phyloP scores from a whole-genome alignment of 2,329 filamentous ascomycete genomes.

The Paraphoma chrysanthemicola region DNA sequence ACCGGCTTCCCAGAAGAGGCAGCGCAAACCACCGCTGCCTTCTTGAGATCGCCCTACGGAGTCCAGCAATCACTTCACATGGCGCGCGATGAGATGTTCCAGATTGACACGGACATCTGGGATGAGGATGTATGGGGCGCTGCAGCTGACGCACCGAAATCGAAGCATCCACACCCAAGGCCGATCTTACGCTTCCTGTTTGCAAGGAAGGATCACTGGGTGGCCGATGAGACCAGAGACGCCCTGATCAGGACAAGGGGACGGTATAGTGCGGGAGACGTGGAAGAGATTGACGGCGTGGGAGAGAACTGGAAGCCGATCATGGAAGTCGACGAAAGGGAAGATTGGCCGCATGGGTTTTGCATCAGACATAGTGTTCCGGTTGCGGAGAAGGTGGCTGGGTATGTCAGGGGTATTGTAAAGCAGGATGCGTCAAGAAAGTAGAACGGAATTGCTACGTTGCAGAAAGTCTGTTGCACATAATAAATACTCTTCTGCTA shows the following conservation, averaged over 20 bases:
- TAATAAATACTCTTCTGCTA: no score
- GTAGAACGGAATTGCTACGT: background rate
- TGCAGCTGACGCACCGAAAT: slow-evolving; percentile 26
- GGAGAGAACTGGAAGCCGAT: slow-evolving; percentile 51
- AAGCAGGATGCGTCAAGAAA: slow-evolving; percentile 19
- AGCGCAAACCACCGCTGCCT: slow-evolving; percentile 57
- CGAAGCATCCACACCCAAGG: slow-evolving; percentile 39
- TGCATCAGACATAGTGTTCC: slow-evolving; percentile 58
- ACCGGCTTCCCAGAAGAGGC: slow-evolving; percentile 54
- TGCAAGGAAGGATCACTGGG: slow-evolving; percentile 67
- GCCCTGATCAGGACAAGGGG: slow-evolving; percentile 53
- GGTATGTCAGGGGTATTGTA: slow-evolving; percentile 56
- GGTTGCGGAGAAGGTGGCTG: slow-evolving; percentile 60
- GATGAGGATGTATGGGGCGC: slow-evolving; percentile 66
- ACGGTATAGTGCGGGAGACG: slow-evolving; percentile 15
- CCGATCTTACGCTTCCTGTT: slow-evolving; percentile 65
- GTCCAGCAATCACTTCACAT: slow-evolving; percentile 65
- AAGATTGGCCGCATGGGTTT: slow-evolving; percentile 66
- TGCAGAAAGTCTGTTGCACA: background rate
- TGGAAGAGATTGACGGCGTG: slow-evolving; percentile 29
- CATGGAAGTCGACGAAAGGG: slow-evolving; percentile 63
- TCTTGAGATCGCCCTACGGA: slow-evolving; percentile 57
- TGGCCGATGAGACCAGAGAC: slow-evolving; percentile 64
- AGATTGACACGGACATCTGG: slow-evolving; percentile 65
- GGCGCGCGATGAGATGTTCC: slow-evolving; percentile 64